Conservation (phyloP, 306 rosid genomes). For the Cucurbita ficifolia region DNA sequence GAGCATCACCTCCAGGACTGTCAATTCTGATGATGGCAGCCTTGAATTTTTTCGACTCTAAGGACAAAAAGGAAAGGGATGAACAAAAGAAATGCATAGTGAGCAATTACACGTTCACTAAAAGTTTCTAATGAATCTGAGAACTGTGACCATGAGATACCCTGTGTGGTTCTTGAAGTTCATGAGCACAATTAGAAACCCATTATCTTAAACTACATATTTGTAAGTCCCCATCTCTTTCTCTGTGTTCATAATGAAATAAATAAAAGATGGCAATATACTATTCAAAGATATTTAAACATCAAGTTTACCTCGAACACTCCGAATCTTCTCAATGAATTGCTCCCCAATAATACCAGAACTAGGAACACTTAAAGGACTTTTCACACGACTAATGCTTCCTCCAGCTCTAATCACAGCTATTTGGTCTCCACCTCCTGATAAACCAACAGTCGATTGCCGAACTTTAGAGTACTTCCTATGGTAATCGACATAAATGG, state of each 20-base stretch:
- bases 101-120: neutral
- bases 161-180: neutral
- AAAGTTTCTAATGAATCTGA: neutral
- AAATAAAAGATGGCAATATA: neutral
- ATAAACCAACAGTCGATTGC: slow-evolving; percentile 69
- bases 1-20: slow-evolving; percentile 99
- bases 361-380: slow-evolving; percentile 43
- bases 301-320: slow-evolving; percentile 55
- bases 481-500: slow-evolving; percentile 2
- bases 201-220: neutral
- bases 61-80: slow-evolving; percentile 2
- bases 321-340: slow-evolving; percentile 79
- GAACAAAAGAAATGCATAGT: slow-evolving; percentile 10
- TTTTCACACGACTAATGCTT: slow-evolving; percentile 51
- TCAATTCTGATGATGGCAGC: slow-evolving; percentile 91
- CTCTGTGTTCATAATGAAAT: neutral
- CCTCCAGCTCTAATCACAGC: slow-evolving; percentile 94
- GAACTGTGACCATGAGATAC: neutral
- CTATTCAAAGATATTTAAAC: neutral
- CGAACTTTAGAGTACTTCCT: slow-evolving; percentile 72
- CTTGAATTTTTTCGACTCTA: slow-evolving; percentile 72
- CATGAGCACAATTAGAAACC: neutral
- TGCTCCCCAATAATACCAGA: slow-evolving; percentile 68
- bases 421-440: slow-evolving; percentile 68
- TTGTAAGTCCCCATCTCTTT: neutral